Evolutionary conservation across 1,284 basidiomycete genomes (phyloP).

Genomic region (Ustilago loliicola): DNA sequence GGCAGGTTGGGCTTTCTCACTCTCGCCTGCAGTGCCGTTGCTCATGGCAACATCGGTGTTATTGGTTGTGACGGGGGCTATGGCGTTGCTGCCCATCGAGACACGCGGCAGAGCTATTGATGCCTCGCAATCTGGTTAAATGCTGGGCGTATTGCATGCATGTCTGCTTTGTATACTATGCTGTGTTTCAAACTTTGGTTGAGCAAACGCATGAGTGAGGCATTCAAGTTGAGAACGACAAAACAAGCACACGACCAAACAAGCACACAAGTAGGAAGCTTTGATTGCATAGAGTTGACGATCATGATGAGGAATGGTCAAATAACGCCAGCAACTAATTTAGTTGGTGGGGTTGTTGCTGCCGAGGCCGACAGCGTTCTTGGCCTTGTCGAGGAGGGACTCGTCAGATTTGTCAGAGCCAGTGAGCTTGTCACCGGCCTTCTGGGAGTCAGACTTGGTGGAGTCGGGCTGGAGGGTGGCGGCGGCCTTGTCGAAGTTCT

Average conservation of each 20-base stretch:
- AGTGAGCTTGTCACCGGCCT: constrained; percentile 75
- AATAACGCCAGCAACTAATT: background rate
- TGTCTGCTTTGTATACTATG: background rate
- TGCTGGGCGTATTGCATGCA: background rate
- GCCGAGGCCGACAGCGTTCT: constrained; percentile 58
- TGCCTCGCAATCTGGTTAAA: constrained; percentile 6
- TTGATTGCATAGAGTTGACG: constrained; percentile 29
- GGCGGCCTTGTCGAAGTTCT: constrained; percentile 61
- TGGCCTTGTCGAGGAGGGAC: constrained; percentile 58
- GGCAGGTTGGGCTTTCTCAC: constrained; percentile 56
- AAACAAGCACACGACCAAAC: background rate
- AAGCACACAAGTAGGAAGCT: background rate
- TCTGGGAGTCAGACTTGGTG: constrained; percentile 68
- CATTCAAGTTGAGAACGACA: too few species aligned
- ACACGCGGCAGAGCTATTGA: constrained; percentile 35
- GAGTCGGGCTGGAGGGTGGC: constrained; percentile 71
- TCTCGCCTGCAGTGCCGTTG: constrained; percentile 41
- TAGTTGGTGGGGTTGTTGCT: constrained; percentile 36
- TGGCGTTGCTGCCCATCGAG: constrained; percentile 52
- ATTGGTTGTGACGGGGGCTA: constrained; percentile 33
- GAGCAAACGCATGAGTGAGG: background rate
- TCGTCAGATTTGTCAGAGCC: constrained; percentile 60
- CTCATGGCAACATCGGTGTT: constrained; percentile 41
- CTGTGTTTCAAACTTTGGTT: too few species aligned
- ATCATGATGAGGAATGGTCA: background rate